Base-by-base conservation (phyloP, 1,284 basidiomycete genomes). In the Sanguinoderma infundibulare region DNA sequence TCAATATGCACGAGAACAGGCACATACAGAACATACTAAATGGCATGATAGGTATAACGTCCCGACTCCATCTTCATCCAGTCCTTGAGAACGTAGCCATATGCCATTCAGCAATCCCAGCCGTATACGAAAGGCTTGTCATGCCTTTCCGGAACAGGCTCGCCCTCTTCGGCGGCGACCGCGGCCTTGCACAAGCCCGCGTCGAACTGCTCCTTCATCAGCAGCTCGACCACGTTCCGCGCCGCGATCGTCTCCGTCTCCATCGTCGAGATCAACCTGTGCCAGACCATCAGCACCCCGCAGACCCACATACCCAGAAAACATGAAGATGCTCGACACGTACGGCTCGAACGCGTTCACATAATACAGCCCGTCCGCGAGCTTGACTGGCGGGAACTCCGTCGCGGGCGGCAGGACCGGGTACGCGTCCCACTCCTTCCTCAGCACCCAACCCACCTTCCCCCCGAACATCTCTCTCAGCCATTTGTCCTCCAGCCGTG, bases 241-340 rank as follows among this genome's bases (percentile, higher is more conserved):
- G 92, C 87, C 0, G 92, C 83, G 40, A 98, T 77, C 0, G 93
- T 96, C 74, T 94, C 89, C 0, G 96, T 97, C 76, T 98, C 95
- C 95, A 98, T 96, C 9, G 91, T 91, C 14, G 88, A 91, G 50
- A 93, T 90, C 69, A 92, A 83, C 42, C 91, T 91, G 62, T 6
- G n/a, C 39, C 53, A 8, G 42, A 49, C n/a, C 7, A 34, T 69
- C 42, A 69, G 62, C 24, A 51, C 22, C n/a, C 12, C 24, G 8
- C 36, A 42, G 26, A 49, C 7, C 26, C 12, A 2, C 28, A 6
- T 10, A 64, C 49, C 55, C 51, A 22, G 28, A 26, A 44, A 40
- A 36, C 24, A 49, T 40, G 4, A 46, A 9, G 5, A 74, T 15
- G 15, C 35, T 36, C 38, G 5, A 39, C 20, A 51, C 78, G 53